Percentiles rank a stretch among this genome's conserved stretches.
Evolutionary conservation across 805 yeast genomes (phyloP).

Genomic region (Jamesozyma gamospora): DNA sequence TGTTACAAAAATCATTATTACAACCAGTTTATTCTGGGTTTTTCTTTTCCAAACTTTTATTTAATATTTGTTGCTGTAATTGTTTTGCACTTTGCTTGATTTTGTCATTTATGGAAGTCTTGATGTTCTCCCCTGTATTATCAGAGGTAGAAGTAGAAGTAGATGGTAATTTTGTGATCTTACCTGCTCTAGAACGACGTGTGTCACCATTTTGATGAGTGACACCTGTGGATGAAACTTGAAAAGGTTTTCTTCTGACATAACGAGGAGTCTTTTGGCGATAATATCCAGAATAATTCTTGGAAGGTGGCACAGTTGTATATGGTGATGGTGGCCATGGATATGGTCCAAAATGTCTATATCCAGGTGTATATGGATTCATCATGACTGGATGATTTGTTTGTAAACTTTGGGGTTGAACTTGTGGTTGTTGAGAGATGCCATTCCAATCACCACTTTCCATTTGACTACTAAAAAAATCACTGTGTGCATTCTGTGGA

Average conservation of each 20-base stretch:
- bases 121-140: background rate
- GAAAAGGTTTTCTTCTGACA: conserved; percentile 5
- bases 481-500: conserved; percentile 4
- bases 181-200: conserved; percentile 1
- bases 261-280: conserved; percentile 5
- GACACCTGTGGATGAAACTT: background rate
- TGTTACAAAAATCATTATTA: no score
- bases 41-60: background rate
- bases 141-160: background rate
- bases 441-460: conserved; percentile 6
- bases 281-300: background rate
- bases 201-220: background rate
- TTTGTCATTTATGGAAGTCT: conserved; percentile 1
- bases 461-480: background rate
- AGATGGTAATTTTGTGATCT: conserved; percentile 2
- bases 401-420: conserved; percentile 2
- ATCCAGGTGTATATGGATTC: conserved; percentile 5
- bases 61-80: conserved; percentile 2
- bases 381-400: background rate
- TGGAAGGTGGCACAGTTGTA: conserved; percentile 1
- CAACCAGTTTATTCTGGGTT: no score
- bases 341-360: conserved; percentile 1
- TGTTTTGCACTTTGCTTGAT: conserved; percentile 6
- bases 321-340: conserved; percentile 8
- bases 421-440: conserved; percentile 3